Evolutionary conservation across 2,329 filamentous ascomycete species (phyloP).

Genomic region (Neofusicoccum parvum): DNA sequence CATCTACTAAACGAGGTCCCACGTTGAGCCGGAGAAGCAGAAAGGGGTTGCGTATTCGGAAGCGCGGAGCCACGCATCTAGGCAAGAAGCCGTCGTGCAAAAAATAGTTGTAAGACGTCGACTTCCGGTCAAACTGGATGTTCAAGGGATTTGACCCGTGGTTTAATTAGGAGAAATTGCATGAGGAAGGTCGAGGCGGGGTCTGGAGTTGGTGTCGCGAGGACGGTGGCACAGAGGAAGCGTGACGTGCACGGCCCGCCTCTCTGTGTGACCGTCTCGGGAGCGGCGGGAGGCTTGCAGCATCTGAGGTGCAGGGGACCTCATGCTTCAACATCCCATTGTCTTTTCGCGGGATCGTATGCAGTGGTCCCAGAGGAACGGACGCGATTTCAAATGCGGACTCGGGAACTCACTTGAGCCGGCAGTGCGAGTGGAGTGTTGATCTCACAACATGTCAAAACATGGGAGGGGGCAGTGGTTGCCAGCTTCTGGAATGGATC

Average conservation of each 20-base stretch:
- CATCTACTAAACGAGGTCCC: neutral
- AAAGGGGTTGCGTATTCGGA: neutral
- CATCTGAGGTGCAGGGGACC: neutral
- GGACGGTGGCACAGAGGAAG: neutral
- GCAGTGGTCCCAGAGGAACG: neutral
- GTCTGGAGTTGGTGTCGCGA: slow-evolving; percentile 4
- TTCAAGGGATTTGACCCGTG: neutral
- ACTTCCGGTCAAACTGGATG: neutral
- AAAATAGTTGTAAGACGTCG: neutral
- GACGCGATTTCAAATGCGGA: neutral
- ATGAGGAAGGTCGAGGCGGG: neutral
- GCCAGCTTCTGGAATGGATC: slow-evolving; percentile 1
- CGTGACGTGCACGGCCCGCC: slow-evolving; percentile 2
- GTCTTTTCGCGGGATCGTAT: neutral
- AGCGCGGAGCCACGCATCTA: neutral
- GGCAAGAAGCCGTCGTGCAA: slow-evolving; percentile 1
- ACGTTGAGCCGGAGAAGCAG: neutral
- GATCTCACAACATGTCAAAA: neutral
- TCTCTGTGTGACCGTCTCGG: neutral
- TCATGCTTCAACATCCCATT: no score
- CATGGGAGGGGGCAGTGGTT: no score
- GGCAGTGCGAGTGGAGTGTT: neutral
- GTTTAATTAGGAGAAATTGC: slow-evolving; percentile 2
- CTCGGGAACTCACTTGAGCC: neutral
- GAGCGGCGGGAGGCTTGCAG: slow-evolving; percentile 4